These are phyloP conservation scores for Aspergillus thermomutatus DNA, from an alignment of 2,329 filamentous ascomycete genomes.

Conservation along the genomic window DNA sequence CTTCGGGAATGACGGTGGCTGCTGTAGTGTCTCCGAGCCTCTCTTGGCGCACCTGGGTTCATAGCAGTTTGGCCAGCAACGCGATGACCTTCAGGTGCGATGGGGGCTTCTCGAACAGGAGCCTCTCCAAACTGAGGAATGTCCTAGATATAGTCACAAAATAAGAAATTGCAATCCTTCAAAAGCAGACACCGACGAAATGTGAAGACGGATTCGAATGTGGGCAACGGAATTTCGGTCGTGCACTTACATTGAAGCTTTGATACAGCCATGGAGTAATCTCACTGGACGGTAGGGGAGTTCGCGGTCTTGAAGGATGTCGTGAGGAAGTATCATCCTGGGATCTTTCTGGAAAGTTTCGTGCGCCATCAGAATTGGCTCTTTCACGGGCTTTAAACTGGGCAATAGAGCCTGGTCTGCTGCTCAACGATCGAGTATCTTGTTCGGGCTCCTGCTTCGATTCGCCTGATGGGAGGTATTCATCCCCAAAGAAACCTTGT, in stretches of 20 bases:
- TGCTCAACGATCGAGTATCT: conserved; percentile 48
- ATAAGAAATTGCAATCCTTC: background rate
- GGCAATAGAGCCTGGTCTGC: conserved; percentile 36
- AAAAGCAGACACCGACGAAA: background rate
- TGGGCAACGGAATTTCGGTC: background rate
- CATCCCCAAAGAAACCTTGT: conserved; percentile 89
- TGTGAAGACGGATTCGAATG: background rate
- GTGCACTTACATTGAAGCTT: conserved; percentile 65
- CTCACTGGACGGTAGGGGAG: conserved; percentile 84
- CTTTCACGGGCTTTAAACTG: conserved; percentile 65
- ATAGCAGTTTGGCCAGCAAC: conserved; percentile 51
- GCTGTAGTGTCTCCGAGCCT: conserved; percentile 54
- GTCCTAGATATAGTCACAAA: conserved; percentile 50
- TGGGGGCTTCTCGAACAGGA: conserved; percentile 67
- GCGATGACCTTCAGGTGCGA: conserved; percentile 67
- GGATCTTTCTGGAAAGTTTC: conserved; percentile 46
- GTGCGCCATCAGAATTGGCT: conserved; percentile 76
- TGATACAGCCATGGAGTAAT: conserved; percentile 98
- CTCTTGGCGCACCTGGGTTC: conserved; percentile 42
- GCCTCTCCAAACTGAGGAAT: conserved; percentile 75
- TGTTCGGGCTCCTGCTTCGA: conserved; percentile 65
- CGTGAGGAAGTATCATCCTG: conserved; percentile 64
- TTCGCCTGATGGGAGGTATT: conserved; percentile 65
- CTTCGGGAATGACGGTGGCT: conserved; percentile 48
- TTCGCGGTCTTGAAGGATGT: conserved; percentile 71